Evolutionary conservation across 306 rosid genomes (phyloP), one percentile per base, ranked within the genome.

Genomic region (Malus sieversii): DNA sequence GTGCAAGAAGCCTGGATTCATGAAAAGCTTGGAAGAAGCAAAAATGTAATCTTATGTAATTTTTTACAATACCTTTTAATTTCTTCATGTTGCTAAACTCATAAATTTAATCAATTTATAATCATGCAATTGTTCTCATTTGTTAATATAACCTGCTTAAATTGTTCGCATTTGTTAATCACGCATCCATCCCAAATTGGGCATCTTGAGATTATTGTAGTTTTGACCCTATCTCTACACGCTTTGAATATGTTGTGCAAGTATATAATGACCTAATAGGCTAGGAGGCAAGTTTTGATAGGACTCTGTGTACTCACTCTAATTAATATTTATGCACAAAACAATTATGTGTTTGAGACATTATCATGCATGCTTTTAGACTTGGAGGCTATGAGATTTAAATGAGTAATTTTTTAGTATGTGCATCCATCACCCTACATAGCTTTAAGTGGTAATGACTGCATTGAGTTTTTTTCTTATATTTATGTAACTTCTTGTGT

Each of bases 21-120:
- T 92, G 66, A 88, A 84, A 66, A 86, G 98, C 76, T 78, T 95
- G 76, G 98, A 95, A 90, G 99, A 95, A 87, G 98, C 99, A 6
- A 95, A 95, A 90, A 89, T 86, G 99, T 95, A 89, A 80, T 59
- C 20, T 51, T 70, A 44, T 12, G 8, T 53, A 7, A 30, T 32
- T 64, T 30, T 80, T 63, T 30, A 72, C 48, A 4, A 18, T 58
- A 46, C 33, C 29, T 58, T 61, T 10, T 27, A 53, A 58, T 10
- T 10, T 72, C 48, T 25, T 70, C 33, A 23, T 52, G 46, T n/a
- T 19, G 20, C 53, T 62, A 33, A 58, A 61, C 29, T 10, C 69
- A 4, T 52, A 14, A 27, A 61, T 27, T 61, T 61, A 61, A 12
- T 52, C 7, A 27, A 61, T 61, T 61, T 61, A 61, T 13, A 32